These are phyloP conservation scores for Nannizzia gypsea DNA, from an alignment of 2,329 filamentous ascomycete genomes.

Conservation along the genomic window DNA sequence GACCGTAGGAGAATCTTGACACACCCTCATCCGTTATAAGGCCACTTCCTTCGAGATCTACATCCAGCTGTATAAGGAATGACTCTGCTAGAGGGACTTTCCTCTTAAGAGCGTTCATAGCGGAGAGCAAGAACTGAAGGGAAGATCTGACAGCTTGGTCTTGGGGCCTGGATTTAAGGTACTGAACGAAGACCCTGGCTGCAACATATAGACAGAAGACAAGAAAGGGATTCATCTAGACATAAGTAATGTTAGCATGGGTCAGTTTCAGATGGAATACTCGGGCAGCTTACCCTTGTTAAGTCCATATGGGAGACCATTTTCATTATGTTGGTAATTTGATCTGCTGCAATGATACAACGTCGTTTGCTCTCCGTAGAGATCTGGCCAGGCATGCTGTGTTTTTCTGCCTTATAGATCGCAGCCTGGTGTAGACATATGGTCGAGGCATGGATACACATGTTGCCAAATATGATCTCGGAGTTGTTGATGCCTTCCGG, in stretches of 20 bases:
- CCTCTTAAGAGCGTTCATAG: slow-evolving; percentile 78
- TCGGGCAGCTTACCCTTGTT: slow-evolving; percentile 50
- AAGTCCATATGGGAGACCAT: slow-evolving; percentile 87
- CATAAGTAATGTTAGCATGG: slow-evolving; percentile 12
- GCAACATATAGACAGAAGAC: slow-evolving; percentile 95
- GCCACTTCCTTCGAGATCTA: slow-evolving; percentile 59
- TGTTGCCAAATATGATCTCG: slow-evolving; percentile 87
- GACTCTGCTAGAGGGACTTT: slow-evolving; percentile 89
- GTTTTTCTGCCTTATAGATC: slow-evolving; percentile 92
- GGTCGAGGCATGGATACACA: slow-evolving; percentile 91
- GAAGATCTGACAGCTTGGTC: slow-evolving; percentile 67
- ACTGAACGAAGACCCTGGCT: slow-evolving; percentile 88
- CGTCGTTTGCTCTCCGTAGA: slow-evolving; percentile 82
- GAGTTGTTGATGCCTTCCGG: slow-evolving; percentile 63
- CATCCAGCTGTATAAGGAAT: slow-evolving; percentile 83
- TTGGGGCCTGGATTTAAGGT: slow-evolving; percentile 83
- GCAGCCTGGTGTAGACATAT: slow-evolving; percentile 98
- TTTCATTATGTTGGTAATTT: slow-evolving; percentile 90
- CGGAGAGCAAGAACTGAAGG: slow-evolving; percentile 77
- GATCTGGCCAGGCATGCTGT: slow-evolving; percentile 63
- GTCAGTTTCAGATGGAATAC: neutral
- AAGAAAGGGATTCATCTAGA: slow-evolving; percentile 85
- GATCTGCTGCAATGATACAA: slow-evolving; percentile 84
- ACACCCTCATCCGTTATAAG: slow-evolving; percentile 9
- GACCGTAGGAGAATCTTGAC: slow-evolving; percentile 1